These are phyloP conservation scores for Trypanosoma avium DNA, from an alignment of 208 protist species.

Conservation along the genomic window DNA sequence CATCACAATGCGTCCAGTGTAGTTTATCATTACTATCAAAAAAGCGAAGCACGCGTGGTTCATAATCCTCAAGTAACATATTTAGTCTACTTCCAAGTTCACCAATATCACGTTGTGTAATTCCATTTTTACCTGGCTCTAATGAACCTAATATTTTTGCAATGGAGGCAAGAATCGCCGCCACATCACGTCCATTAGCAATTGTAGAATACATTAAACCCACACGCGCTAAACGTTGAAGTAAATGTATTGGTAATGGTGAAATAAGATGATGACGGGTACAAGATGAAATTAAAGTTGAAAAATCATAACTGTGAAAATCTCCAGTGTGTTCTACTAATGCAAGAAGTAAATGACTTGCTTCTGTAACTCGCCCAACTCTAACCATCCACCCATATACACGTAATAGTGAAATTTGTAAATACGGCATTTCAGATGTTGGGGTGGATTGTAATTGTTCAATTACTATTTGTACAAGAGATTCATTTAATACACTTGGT, in stretches of 20 bases:
- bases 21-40: constrained; percentile 45
- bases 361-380: constrained; percentile 44
- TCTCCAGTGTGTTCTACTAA: constrained; percentile 59
- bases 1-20: constrained; percentile 52
- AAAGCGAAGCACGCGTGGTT: constrained; percentile 52
- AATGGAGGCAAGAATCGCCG: constrained; percentile 47
- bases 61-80: constrained; percentile 71
- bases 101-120: constrained; percentile 39
- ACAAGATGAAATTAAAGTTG: constrained; percentile 53
- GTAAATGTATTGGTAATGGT: constrained; percentile 51
- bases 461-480: constrained; percentile 46
- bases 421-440: constrained; percentile 19
- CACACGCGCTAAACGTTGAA: constrained; percentile 47
- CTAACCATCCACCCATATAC: constrained; percentile 84
- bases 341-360: constrained; percentile 52
- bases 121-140: constrained; percentile 39
- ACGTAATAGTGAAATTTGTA: constrained; percentile 54
- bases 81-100: constrained; percentile 51
- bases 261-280: constrained; percentile 59
- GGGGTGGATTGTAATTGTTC: constrained; percentile 39
- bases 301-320: constrained; percentile 45
- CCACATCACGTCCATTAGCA: constrained; percentile 46
- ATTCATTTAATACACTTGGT: constrained; percentile 54
- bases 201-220: constrained; percentile 45
- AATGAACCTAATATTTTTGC: constrained; percentile 51